These are phyloP conservation scores for Blumeria graminis DNA, from an alignment of 2,329 filamentous ascomycete genomes.

Conservation along the genomic window DNA sequence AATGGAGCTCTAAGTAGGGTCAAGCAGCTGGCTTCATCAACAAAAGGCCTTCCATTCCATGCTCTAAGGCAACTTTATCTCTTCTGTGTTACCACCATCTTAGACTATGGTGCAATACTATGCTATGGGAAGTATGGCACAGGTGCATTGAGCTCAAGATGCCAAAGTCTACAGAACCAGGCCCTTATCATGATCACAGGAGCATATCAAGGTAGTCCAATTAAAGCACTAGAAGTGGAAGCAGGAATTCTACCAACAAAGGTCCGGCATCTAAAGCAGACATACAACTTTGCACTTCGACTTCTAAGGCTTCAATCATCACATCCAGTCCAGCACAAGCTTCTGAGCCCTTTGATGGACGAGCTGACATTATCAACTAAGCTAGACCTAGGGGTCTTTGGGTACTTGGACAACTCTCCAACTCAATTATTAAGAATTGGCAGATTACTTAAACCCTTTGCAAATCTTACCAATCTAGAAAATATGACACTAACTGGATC, in stretches of 20 bases:
- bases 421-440: too few species aligned
- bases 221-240: neutral
- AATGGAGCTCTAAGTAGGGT: neutral
- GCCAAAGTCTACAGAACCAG: neutral
- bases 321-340: neutral
- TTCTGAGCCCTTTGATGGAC: too few species aligned
- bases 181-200: neutral
- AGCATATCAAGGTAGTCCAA: neutral
- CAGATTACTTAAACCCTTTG: too few species aligned
- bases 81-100: neutral
- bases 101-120: neutral
- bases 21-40: neutral
- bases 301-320: neutral
- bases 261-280: neutral
- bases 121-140: neutral
- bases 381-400: too few species aligned
- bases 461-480: too few species aligned
- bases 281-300: neutral
- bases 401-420: too few species aligned
- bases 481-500: too few species aligned
- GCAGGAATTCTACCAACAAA: neutral
- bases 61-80: neutral
- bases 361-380: too few species aligned
- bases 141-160: neutral
- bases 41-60: neutral